These are phyloP conservation scores for Hyphodiscus sp. DNA, from an alignment of 2,329 filamentous ascomycete genomes.

Conservation along the genomic window DNA sequence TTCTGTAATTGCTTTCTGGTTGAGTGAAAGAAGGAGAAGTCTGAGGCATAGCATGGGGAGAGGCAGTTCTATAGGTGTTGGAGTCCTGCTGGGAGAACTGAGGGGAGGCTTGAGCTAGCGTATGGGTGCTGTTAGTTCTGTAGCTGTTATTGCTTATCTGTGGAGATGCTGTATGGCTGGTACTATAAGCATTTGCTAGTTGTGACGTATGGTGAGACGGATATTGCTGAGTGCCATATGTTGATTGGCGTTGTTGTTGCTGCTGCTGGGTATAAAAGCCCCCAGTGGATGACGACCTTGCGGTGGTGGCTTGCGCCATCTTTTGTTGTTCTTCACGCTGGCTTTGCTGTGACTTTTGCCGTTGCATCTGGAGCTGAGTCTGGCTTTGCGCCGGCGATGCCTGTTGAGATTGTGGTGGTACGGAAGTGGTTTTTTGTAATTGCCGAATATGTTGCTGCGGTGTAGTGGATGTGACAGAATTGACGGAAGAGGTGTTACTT, in stretches of 20 bases:
- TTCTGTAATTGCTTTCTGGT: constrained; percentile 17
- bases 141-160: constrained; percentile 24
- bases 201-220: constrained; percentile 27
- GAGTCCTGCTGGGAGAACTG: constrained; percentile 25
- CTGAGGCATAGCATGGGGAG: constrained; percentile 25
- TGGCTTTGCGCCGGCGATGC: constrained; percentile 19
- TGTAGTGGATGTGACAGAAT: constrained; percentile 5
- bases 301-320: constrained; percentile 14
- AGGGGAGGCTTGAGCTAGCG: constrained; percentile 23
- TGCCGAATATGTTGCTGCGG: constrained; percentile 25
- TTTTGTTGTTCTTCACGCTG: constrained; percentile 25
- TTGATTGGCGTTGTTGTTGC: constrained; percentile 18
- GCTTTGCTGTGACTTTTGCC: constrained; percentile 22
- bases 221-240: constrained; percentile 26
- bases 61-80: constrained; percentile 26
- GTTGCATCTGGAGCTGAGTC: constrained; percentile 17
- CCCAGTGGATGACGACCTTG: constrained; percentile 20
- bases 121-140: constrained; percentile 20
- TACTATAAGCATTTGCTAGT: constrained; percentile 15
- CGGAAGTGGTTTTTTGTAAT: constrained; percentile 19
- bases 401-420: constrained; percentile 19
- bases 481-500: constrained; percentile 17
- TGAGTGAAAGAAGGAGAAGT: constrained; percentile 25
- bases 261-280: constrained; percentile 17
- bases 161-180: constrained; percentile 24